These are phyloP conservation scores for Penicillium sp. DNA, from an alignment of 2,329 filamentous ascomycete species.

Conservation along the genomic window DNA sequence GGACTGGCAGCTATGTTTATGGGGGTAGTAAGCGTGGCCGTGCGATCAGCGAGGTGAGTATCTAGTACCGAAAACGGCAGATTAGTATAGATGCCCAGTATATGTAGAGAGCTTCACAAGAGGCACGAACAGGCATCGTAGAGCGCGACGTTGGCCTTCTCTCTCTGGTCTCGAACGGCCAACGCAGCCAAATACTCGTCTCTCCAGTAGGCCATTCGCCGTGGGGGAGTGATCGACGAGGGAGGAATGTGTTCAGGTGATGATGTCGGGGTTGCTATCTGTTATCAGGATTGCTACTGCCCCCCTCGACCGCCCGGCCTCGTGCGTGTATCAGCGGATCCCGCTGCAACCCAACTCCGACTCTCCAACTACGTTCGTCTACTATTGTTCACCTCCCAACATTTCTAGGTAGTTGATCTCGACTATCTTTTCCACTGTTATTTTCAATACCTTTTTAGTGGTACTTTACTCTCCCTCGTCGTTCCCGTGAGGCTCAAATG, in stretches of 20 bases:
- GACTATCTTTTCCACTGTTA: not conserved
- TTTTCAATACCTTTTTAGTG: not conserved
- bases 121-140: constrained; percentile 70
- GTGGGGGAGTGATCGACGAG: constrained; percentile 8
- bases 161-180: constrained; percentile 67
- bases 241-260: constrained; percentile 16
- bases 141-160: constrained; percentile 64
- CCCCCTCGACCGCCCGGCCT: constrained; percentile 33
- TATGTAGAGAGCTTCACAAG: not conserved
- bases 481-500: not conserved
- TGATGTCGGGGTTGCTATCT: constrained; percentile 18
- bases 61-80: constrained; percentile 45
- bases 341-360: constrained; percentile 29
- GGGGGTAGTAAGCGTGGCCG: constrained; percentile 53
- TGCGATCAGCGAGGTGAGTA: constrained; percentile 65
- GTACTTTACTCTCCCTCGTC: not conserved
- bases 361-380: constrained; percentile 12
- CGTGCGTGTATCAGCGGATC: constrained; percentile 36
- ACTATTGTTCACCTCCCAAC: not conserved
- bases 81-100: constrained; percentile 19
- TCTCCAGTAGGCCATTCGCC: constrained; percentile 67
- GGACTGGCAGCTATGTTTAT: constrained; percentile 12
- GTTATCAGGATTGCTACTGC: constrained; percentile 27
- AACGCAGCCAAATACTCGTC: constrained; percentile 78
- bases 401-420: not conserved